Conservation (phyloP, 306 rosid species). For the Leucaena leucocephala region DNA sequence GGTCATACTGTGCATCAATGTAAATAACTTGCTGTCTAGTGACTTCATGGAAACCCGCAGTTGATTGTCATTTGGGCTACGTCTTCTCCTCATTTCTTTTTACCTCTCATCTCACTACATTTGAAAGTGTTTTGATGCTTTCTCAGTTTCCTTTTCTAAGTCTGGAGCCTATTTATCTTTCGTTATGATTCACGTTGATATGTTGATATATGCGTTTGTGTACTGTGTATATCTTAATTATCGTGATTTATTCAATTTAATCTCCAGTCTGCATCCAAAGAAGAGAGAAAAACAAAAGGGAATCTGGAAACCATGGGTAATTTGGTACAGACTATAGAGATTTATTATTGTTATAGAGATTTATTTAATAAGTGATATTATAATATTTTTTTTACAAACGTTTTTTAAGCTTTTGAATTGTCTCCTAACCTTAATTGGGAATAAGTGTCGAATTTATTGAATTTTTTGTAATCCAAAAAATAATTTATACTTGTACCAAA, state of each 20-base stretch:
- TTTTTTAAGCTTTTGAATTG: too few species aligned
- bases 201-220: neutral
- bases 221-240: neutral
- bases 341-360: too few species aligned
- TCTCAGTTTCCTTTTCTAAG: neutral
- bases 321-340: neutral
- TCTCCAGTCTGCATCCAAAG: neutral
- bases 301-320: neutral
- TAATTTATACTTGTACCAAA: too few species aligned
- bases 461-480: too few species aligned
- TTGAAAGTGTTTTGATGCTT: neutral
- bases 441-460: too few species aligned
- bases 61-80: neutral
- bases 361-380: too few species aligned
- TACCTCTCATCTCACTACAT: neutral
- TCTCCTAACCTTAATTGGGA: too few species aligned
- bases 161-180: neutral
- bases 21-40: neutral
- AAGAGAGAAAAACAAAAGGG: neutral
- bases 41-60: too few species aligned
- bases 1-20: slow-evolving; percentile 11
- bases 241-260: neutral
- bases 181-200: neutral
- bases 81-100: neutral
- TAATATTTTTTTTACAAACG: too few species aligned